Evolutionary conservation across 805 yeast species (phyloP).

Genomic region (Lipomyces orientalis): DNA sequence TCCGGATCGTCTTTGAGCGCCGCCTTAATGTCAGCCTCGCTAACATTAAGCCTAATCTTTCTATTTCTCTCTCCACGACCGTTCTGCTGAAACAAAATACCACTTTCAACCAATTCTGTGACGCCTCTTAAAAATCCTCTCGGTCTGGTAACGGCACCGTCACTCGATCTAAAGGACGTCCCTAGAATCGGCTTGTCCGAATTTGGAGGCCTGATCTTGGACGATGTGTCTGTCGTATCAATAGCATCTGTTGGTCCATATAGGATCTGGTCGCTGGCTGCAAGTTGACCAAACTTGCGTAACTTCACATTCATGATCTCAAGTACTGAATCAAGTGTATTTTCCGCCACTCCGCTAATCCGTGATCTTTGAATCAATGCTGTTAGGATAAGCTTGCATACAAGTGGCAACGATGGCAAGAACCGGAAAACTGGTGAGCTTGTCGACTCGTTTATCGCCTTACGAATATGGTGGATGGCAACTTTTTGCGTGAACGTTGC

Average conservation of each 20-base stretch:
- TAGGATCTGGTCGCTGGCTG: constrained; percentile 17
- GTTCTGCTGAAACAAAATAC: constrained; percentile 72
- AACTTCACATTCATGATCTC: constrained; percentile 48
- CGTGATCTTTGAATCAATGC: constrained; percentile 68
- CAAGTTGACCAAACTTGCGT: constrained; percentile 28
- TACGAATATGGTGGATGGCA: constrained; percentile 72
- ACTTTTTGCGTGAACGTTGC: constrained; percentile 54
- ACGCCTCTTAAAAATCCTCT: constrained; percentile 65
- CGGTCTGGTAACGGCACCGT: constrained; percentile 54
- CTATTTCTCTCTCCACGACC: constrained; percentile 70
- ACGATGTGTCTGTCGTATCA: constrained; percentile 54
- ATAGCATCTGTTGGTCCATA: constrained; percentile 20
- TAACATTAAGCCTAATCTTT: constrained; percentile 66
- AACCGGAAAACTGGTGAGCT: constrained; percentile 71
- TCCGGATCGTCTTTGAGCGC: constrained; percentile 51
- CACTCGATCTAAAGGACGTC: constrained; percentile 44
- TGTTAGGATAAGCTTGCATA: constrained; percentile 73
- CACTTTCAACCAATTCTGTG: constrained; percentile 76
- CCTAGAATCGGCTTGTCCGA: constrained; percentile 35
- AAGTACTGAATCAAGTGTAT: constrained; percentile 72
- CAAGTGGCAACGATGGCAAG: constrained; percentile 64
- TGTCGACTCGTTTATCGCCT: constrained; percentile 79
- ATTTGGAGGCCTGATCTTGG: constrained; percentile 37
- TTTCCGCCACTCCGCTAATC: constrained; percentile 73
- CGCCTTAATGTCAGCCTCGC: constrained; percentile 69